Evolutionary conservation across 306 rosid genomes (phyloP), one percentile per base, ranked within the genome.

Genomic region (Pyrus communis): DNA sequence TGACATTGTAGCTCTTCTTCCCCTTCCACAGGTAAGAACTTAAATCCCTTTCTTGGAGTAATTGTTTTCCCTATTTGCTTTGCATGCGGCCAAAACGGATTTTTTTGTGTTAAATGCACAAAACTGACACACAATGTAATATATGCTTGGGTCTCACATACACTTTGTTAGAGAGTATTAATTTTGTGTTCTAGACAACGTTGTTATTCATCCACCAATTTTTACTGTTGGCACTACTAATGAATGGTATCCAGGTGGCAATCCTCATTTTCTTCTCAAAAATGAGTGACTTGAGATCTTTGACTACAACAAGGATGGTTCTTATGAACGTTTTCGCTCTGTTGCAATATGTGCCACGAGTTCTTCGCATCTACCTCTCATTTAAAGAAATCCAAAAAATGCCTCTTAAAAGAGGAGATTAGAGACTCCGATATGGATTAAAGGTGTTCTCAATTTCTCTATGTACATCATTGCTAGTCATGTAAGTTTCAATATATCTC

Each of bases 1-100:
- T 7, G 86, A 79, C 55, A 23, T 83, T 72, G 75, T 67, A 27
- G 81, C 84, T 7, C 58, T 83, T 76, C 86, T 83, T 59, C 81
- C 84, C 4, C 72, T 83, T 52, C 81, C 81, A 45, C 63, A 77
- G 40, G 81, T 69, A 59, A 64, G 59, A 10, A 11, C 1, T 40
- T 40, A 22, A 25, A 12, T 11, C 62, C 2, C 2, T 23, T 22
- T 22, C 3, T 11, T n/a, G 14, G 49, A 43, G 14, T 31, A 43
- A 43, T 0, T 43, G 49, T 35, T 35, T 35, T 31, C 2, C 40
- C 40, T 35, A 35, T 35, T 35, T 35, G 9, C 40, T 35, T 35
- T 6, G 38, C 2, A 0, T 33, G 38, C 8, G 1, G 38, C 40
- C 40, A 7, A 35, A 35, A 1, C 0, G 9, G 35, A 31, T 7